These are phyloP conservation scores for Sporothrix mexicana DNA, from an alignment of 2,329 filamentous ascomycete species.

Conservation along the genomic window DNA sequence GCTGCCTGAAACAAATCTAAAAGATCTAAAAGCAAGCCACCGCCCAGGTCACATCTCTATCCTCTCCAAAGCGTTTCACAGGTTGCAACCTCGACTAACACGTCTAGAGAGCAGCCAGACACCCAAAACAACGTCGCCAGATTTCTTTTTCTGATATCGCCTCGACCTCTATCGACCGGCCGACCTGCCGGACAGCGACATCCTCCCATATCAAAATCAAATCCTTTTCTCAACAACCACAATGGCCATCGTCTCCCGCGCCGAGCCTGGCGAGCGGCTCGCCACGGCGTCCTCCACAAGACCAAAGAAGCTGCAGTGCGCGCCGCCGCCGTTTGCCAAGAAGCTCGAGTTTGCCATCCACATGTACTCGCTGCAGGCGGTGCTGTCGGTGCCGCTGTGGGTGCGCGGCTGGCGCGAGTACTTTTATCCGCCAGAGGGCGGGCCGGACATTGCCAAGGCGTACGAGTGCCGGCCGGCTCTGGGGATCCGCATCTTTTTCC, in stretches of 20 bases:
- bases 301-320: slow-evolving; percentile 25
- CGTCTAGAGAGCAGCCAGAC: not conserved
- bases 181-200: not conserved
- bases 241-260: slow-evolving; percentile 31
- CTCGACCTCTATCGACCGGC: not conserved
- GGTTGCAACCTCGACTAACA: not conserved
- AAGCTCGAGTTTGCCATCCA: slow-evolving; percentile 39
- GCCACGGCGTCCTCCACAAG: not conserved
- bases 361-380: slow-evolving; percentile 41
- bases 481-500: slow-evolving; percentile 51
- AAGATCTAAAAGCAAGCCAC: slow-evolving; percentile 7
- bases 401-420: slow-evolving; percentile 42
- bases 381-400: slow-evolving; percentile 39
- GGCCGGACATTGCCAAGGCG: slow-evolving; percentile 45
- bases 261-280: slow-evolving; percentile 25
- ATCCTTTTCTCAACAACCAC: not conserved
- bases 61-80: not conserved
- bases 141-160: not conserved
- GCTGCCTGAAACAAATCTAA: slow-evolving; percentile 7
- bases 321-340: slow-evolving; percentile 37
- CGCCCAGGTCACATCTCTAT: not conserved
- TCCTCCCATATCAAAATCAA: too few species aligned
- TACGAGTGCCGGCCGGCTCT: slow-evolving; percentile 46
- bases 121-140: not conserved
- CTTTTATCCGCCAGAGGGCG: slow-evolving; percentile 40